Evolutionary conservation across 495 filamentous ascomycete genomes (phyloP).

Genomic region (Neurospora hispaniola): DNA sequence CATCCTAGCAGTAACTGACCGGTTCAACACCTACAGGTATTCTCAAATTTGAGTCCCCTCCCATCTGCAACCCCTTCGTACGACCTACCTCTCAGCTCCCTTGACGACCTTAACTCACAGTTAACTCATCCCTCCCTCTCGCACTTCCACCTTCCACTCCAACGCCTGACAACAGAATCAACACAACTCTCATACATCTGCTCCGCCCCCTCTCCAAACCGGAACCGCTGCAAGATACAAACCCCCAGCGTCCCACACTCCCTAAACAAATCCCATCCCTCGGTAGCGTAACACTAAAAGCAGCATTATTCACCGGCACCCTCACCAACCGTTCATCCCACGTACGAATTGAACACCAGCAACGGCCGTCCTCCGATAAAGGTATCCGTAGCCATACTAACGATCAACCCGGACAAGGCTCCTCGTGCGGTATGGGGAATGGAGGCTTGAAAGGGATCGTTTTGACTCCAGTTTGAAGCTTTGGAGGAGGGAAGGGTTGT

Average conservation of each 20-base stretch:
- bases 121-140: background rate
- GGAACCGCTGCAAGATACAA: constrained; percentile 50
- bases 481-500: constrained; percentile 54
- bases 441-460: constrained; percentile 40
- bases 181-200: constrained; percentile 64
- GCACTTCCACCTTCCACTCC: no score
- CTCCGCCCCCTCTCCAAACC: constrained; percentile 51
- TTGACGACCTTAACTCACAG: background rate
- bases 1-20: no score
- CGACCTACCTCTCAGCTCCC: background rate
- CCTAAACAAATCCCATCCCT: background rate
- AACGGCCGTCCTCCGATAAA: constrained; percentile 41
- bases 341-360: constrained; percentile 41
- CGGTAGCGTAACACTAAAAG: constrained; percentile 57
- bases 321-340: constrained; percentile 10
- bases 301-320: constrained; percentile 40
- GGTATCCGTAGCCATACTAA: constrained; percentile 47
- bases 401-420: constrained; percentile 55
- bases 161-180: constrained; percentile 37
- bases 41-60: background rate
- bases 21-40: no score
- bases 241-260: constrained; percentile 45
- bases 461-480: constrained; percentile 46
- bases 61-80: background rate
- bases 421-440: constrained; percentile 49